Conservation (phyloP, 208 protist genomes). For the Leishmania tropica region DNA sequence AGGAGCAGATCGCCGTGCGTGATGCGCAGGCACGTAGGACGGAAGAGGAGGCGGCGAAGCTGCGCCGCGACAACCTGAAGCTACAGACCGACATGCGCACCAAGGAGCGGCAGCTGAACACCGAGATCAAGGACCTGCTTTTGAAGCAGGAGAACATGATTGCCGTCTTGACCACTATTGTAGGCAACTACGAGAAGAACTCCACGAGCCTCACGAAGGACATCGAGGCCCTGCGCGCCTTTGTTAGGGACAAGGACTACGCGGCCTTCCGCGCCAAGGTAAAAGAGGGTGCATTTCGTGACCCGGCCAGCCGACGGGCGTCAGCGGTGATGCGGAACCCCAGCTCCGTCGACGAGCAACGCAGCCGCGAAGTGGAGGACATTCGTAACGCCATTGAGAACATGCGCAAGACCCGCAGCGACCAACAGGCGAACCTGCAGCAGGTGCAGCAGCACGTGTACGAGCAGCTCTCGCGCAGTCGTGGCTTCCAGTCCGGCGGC, state of each 20-base stretch:
- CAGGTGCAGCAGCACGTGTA: slow-evolving; percentile 34
- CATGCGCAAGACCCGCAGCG: slow-evolving; percentile 24
- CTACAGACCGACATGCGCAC: slow-evolving; percentile 22
- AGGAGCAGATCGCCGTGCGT: slow-evolving; percentile 35
- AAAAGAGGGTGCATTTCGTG: slow-evolving; percentile 26
- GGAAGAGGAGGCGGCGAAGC: slow-evolving; percentile 38
- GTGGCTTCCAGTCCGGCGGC: slow-evolving; percentile 20
- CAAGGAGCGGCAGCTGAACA: slow-evolving; percentile 24
- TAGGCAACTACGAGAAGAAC: slow-evolving; percentile 13
- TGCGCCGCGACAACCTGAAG: slow-evolving; percentile 42
- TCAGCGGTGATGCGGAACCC: background rate
- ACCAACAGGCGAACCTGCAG: slow-evolving; percentile 28
- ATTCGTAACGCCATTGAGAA: slow-evolving; percentile 18
- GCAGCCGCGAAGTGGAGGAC: slow-evolving; percentile 21
- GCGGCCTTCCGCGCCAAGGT: slow-evolving; percentile 20
- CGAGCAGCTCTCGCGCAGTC: slow-evolving; percentile 30
- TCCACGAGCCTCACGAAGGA: slow-evolving; percentile 18
- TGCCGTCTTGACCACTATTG: slow-evolving; percentile 1
- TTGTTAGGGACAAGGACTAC: slow-evolving; percentile 31
- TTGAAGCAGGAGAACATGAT: slow-evolving; percentile 32
- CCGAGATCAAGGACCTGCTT: slow-evolving; percentile 27
- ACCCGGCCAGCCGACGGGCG: background rate
- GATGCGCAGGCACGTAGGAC: slow-evolving; percentile 32
- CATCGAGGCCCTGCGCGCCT: slow-evolving; percentile 25
- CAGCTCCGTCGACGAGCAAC: background rate